These are phyloP conservation scores for Bonnemaisonia californica DNA, from an alignment of 31 red algal species.

Conservation along the genomic window DNA sequence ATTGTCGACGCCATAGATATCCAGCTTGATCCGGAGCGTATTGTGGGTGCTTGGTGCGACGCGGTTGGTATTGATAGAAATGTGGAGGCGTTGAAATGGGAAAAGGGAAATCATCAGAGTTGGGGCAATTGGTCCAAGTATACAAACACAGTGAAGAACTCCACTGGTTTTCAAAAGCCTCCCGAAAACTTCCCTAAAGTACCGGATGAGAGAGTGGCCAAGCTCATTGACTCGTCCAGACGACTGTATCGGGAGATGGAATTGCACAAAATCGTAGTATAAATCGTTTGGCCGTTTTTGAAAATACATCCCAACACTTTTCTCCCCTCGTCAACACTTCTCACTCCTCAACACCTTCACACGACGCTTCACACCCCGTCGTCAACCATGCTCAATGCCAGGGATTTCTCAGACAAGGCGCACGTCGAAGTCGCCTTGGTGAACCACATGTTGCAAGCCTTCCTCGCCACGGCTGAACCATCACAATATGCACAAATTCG, in stretches of 20 bases:
- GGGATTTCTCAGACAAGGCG: too few species aligned
- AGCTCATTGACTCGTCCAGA: slow-evolving; percentile 2
- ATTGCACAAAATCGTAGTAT: neutral
- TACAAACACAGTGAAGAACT: neutral
- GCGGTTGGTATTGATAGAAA: slow-evolving; percentile 2
- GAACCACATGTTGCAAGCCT: too few species aligned
- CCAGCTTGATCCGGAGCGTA: neutral
- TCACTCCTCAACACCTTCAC: too few species aligned
- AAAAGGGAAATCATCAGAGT: neutral
- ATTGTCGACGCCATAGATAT: slow-evolving; percentile 7
- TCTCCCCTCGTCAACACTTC: too few species aligned
- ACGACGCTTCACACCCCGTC: too few species aligned
- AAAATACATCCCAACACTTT: too few species aligned
- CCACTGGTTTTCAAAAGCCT: neutral
- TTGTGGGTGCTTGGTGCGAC: slow-evolving; percentile 1
- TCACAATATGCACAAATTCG: too few species aligned
- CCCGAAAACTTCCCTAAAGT: neutral
- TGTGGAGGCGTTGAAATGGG: slow-evolving; percentile 3
- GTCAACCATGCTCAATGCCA: too few species aligned
- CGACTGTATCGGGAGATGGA: slow-evolving; percentile 6
- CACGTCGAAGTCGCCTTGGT: too few species aligned
- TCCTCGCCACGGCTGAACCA: too few species aligned
- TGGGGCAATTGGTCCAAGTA: neutral
- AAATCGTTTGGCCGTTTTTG: neutral
- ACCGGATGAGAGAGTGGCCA: neutral